phyloP scores from a whole-genome alignment of 1,284 basidiomycete species.

The Puccinia coronata region DNA sequence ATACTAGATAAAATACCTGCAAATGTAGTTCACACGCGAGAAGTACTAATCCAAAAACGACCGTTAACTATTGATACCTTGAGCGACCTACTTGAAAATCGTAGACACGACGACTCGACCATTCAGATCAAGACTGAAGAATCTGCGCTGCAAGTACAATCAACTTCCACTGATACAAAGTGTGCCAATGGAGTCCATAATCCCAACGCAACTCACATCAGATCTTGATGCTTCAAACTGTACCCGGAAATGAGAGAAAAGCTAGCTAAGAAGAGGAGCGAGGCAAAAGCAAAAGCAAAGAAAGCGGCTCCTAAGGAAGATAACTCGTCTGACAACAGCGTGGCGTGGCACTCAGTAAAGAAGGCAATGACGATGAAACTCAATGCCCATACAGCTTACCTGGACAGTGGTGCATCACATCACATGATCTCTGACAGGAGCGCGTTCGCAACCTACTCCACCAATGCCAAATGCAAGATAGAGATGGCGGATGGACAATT shows the following conservation, averaged over 20 bases:
- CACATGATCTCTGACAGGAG: neutral
- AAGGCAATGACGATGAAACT: neutral
- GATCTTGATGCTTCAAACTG: neutral
- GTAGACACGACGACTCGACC: neutral
- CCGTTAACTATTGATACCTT: neutral
- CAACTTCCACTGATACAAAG: neutral
- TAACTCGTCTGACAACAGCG: neutral
- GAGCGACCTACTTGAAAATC: neutral
- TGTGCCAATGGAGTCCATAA: constrained; percentile 5
- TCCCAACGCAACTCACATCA: neutral
- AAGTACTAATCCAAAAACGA: neutral
- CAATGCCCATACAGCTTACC: neutral
- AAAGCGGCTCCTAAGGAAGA: neutral
- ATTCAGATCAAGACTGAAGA: neutral
- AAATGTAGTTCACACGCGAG: neutral
- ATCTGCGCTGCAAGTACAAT: neutral
- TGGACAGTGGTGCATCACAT: constrained; percentile 18
- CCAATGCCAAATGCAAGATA: too few species aligned
- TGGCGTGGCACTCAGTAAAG: neutral
- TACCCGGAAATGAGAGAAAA: neutral
- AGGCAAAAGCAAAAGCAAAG: neutral
- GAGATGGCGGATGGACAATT: too few species aligned
- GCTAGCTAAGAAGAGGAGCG: neutral
- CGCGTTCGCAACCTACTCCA: neutral
- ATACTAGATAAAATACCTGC: neutral